These are phyloP conservation scores for Pichia sp. DNA, from an alignment of 1,139 yeast genomes.

Conservation along the genomic window DNA sequence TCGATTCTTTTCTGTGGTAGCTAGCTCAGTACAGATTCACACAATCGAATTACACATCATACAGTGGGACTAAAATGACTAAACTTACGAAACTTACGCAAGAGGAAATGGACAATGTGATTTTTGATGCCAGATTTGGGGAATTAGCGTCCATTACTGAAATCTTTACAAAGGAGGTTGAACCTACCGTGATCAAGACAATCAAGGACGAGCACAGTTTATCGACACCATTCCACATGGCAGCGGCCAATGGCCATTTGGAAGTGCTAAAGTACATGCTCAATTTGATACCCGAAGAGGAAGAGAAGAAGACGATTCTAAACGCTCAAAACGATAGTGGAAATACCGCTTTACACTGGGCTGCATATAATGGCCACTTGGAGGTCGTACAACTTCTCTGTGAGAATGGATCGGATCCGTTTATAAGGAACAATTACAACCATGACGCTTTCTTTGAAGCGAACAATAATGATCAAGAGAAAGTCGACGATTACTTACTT, in stretches of 20 bases:
- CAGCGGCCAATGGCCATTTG: slow-evolving; percentile 89
- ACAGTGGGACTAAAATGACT: no score
- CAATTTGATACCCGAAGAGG: slow-evolving; percentile 38
- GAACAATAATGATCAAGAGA: slow-evolving; percentile 60
- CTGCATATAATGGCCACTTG: slow-evolving; percentile 79
- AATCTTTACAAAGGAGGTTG: slow-evolving; percentile 52
- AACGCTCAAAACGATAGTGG: slow-evolving; percentile 68
- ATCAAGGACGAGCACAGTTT: slow-evolving; percentile 59
- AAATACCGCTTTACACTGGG: slow-evolving; percentile 96
- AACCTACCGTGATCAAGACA: slow-evolving; percentile 39
- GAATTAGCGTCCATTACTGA: slow-evolving; percentile 68
- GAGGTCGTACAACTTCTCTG: slow-evolving; percentile 63
- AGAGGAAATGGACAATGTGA: slow-evolving; percentile 77
- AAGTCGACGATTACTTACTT: slow-evolving; percentile 66
- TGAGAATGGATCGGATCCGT: slow-evolving; percentile 77
- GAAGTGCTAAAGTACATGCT: slow-evolving; percentile 59
- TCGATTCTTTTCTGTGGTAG: no score
- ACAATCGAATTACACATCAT: no score
- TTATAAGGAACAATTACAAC: slow-evolving; percentile 61
- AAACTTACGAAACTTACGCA: slow-evolving; percentile 35
- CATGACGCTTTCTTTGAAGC: slow-evolving; percentile 90
- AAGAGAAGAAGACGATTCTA: slow-evolving; percentile 39
- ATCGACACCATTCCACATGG: slow-evolving; percentile 86
- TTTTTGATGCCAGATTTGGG: slow-evolving; percentile 81
- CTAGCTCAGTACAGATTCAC: no score